phyloP scores from a whole-genome alignment of 257 asterid species.

The Linderniella brevidens region DNA sequence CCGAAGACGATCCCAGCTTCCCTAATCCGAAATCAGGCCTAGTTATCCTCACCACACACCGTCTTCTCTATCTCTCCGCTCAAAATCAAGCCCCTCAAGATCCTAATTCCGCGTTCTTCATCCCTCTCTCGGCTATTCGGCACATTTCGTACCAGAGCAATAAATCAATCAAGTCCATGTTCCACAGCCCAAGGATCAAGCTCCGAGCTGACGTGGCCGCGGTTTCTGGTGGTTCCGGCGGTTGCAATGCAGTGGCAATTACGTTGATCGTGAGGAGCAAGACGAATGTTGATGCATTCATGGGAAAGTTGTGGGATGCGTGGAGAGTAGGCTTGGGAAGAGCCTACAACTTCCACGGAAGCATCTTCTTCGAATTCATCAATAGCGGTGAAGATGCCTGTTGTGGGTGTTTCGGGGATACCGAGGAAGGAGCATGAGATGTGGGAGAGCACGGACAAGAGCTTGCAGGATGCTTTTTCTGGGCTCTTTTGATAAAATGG shows the following conservation, averaged over 20 bases:
- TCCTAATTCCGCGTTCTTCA: conserved; percentile 13
- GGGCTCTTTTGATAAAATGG: too few relatives aligned
- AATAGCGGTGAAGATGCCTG: conserved; percentile 53
- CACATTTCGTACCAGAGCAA: conserved; percentile 33
- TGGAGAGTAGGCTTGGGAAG: conserved; percentile 80
- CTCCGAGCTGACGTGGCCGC: conserved; percentile 45
- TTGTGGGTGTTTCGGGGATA: conserved; percentile 88
- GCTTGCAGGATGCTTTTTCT: conserved; percentile 96
- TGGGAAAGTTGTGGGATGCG: conserved; percentile 72
- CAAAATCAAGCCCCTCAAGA: conserved; percentile 12
- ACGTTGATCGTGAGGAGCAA: conserved; percentile 54
- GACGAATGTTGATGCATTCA: conserved; percentile 50
- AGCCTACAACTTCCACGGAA: conserved; percentile 16
- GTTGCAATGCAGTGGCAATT: conserved; percentile 24
- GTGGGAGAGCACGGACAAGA: conserved; percentile 99
- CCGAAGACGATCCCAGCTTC: conserved; percentile 51
- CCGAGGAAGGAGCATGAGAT: conserved; percentile 96
- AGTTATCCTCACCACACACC: conserved; percentile 67
- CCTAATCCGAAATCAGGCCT: conserved; percentile 64
- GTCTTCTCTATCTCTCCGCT: conserved; percentile 56
- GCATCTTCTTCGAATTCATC: conserved; percentile 22
- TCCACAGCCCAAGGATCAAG: conserved; percentile 63
- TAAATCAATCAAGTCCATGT: conserved; percentile 65
- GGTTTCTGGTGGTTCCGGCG: conserved; percentile 27
- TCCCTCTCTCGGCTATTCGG: conserved; percentile 45